Evolutionary conservation across 305 asterid species (phyloP).

Genomic region (Solanum hybrid): DNA sequence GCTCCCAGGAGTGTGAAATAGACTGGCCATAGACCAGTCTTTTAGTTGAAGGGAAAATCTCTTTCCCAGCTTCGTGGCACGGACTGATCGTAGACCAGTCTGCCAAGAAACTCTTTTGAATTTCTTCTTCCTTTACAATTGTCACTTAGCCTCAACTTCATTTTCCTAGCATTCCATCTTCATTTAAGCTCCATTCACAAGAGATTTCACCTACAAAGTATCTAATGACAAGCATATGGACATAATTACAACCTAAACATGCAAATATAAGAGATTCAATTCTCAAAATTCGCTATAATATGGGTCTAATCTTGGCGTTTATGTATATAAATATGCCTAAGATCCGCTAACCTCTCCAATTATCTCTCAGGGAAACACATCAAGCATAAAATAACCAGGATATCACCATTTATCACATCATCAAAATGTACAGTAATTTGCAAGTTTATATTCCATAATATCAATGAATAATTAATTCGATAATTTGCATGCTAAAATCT

Average conservation of each 20-base stretch:
- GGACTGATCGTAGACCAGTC: neutral
- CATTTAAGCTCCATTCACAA: neutral
- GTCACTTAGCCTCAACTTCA: neutral
- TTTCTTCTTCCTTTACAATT: neutral
- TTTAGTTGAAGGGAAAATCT: neutral
- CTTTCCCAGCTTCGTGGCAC: neutral
- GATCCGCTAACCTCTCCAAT: neutral
- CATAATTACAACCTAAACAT: neutral
- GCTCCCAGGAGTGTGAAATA: neutral
- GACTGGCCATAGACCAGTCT: neutral
- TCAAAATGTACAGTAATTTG: neutral
- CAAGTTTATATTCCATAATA: neutral
- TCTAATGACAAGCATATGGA: neutral
- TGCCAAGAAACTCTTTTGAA: neutral
- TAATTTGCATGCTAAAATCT: neutral
- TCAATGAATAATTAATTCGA: neutral
- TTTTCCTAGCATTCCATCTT: neutral
- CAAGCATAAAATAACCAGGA: neutral
- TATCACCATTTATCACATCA: neutral
- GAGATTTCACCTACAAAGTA: neutral
- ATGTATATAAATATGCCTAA: neutral
- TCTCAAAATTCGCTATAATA: neutral
- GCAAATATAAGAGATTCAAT: neutral
- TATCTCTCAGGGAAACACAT: neutral
- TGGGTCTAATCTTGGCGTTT: neutral